Evolutionary conservation across 495 filamentous ascomycete species (phyloP).

Genomic region (Penicillium pancosmium): DNA sequence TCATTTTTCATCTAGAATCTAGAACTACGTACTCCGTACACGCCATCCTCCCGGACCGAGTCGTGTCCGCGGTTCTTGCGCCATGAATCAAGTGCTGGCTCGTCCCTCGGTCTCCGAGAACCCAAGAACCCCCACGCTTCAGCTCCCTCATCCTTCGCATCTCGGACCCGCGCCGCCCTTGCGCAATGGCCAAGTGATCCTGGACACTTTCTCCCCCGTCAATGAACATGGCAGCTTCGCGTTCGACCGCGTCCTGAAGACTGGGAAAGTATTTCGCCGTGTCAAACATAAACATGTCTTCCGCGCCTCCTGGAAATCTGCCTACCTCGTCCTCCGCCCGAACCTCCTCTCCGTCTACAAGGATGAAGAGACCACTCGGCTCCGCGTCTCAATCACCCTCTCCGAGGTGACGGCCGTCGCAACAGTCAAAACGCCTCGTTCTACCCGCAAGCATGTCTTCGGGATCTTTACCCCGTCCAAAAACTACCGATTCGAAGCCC

Average conservation of each 20-base stretch:
- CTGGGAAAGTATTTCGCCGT: slow-evolving; percentile 80
- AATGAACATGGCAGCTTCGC: slow-evolving; percentile 96
- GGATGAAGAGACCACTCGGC: slow-evolving; percentile 82
- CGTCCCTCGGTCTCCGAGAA: slow-evolving; percentile 28
- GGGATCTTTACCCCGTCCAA: slow-evolving; percentile 90
- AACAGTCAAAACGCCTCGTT: slow-evolving; percentile 83
- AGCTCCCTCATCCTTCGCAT: slow-evolving; percentile 26
- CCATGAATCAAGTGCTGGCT: slow-evolving; percentile 31
- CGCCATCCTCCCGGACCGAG: no score
- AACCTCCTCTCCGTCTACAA: slow-evolving; percentile 97
- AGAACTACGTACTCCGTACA: not conserved
- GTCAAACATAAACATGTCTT: slow-evolving; percentile 92
- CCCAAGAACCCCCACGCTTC: slow-evolving; percentile 33
- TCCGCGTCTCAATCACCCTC: slow-evolving; percentile 83
- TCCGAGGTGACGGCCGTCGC: slow-evolving; percentile 91
- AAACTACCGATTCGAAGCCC: slow-evolving; percentile 87
- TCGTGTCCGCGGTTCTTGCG: slow-evolving; percentile 2
- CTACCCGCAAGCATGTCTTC: slow-evolving; percentile 78
- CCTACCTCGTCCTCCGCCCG: slow-evolving; percentile 88
- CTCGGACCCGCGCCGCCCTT: slow-evolving; percentile 20
- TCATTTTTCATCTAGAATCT: slow-evolving; percentile 8
- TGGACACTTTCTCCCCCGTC: slow-evolving; percentile 76
- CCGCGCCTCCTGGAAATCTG: slow-evolving; percentile 75
- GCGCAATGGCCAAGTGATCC: slow-evolving; percentile 56
- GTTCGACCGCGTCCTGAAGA: slow-evolving; percentile 90